Percentiles rank a stretch among this genome's conserved stretches.
These are phyloP conservation scores for Leishmania tropica DNA, from an alignment of 208 protist species.

Conservation along the genomic window DNA sequence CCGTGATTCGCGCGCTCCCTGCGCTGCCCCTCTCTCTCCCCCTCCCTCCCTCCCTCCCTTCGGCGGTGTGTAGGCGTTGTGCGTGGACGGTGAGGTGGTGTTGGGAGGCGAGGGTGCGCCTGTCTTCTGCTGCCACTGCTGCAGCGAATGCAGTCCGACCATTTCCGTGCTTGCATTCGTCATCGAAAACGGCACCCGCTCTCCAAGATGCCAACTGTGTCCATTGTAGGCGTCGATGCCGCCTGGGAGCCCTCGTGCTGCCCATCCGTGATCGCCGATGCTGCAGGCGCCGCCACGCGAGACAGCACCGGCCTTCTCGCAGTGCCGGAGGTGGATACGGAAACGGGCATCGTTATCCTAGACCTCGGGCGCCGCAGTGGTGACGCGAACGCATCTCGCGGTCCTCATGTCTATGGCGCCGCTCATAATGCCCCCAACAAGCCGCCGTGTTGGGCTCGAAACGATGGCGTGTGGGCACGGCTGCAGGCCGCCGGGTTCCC, in stretches of 20 bases:
- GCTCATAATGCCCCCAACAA: neutral
- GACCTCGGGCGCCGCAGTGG: neutral
- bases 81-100: too few relatives aligned
- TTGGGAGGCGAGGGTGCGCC: neutral
- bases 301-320: conserved; percentile 7
- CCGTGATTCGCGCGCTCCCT: too few relatives aligned
- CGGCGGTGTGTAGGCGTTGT: too few relatives aligned
- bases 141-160: neutral
- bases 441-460: neutral
- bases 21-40: too few relatives aligned
- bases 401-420: neutral
- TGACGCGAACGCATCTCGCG: neutral
- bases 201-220: neutral
- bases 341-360: conserved; percentile 11
- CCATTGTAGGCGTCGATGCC: conserved; percentile 3
- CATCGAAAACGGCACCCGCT: neutral
- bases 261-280: neutral
- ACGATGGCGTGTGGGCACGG: neutral
- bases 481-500: conserved; percentile 12
- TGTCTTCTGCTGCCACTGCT: neutral
- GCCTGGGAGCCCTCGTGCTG: neutral
- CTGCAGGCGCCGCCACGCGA: neutral
- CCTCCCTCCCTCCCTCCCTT: too few relatives aligned
- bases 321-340: conserved; percentile 7
- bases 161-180: neutral